Evolutionary conservation across 768 basidiomycete genomes (phyloP).

Genomic region (Neoboletus brunneissimus): DNA sequence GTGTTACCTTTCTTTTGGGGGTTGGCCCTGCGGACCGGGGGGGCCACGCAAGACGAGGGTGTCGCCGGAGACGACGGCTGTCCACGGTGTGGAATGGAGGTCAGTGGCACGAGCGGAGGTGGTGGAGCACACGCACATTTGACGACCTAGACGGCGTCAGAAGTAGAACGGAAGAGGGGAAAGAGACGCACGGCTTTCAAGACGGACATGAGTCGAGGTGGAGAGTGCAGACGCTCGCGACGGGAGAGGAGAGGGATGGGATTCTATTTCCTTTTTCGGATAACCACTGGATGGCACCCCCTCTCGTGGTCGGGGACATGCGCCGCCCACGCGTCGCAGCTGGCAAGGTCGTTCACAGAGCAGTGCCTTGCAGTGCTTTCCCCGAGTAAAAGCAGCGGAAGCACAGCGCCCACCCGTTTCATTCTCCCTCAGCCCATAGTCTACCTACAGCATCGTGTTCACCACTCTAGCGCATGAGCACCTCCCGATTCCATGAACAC

Average conservation of each 20-base stretch:
- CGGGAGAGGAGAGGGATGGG: too few relatives aligned
- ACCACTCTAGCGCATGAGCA: conserved; percentile 19
- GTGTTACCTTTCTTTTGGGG: conserved; percentile 81
- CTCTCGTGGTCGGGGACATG: conserved; percentile 1
- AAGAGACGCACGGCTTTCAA: conserved; percentile 59
- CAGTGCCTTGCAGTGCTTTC: conserved; percentile 11
- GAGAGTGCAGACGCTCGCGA: too few relatives aligned
- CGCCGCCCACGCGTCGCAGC: conserved; percentile 18
- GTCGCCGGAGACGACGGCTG: conserved; percentile 90
- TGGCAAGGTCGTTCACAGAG: neutral
- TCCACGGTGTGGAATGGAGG: conserved; percentile 5
- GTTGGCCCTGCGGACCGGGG: conserved; percentile 77
- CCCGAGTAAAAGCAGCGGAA: conserved; percentile 8
- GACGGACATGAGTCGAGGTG: conserved; percentile 63
- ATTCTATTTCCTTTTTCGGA: neutral
- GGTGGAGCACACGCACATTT: conserved; percentile 46
- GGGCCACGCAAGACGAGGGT: conserved; percentile 80
- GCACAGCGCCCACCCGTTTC: conserved; percentile 3
- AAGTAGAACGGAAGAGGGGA: neutral
- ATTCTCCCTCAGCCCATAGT: conserved; percentile 5
- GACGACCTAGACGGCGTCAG: conserved; percentile 42
- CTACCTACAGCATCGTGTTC: conserved; percentile 12
- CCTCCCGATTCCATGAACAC: conserved; percentile 32
- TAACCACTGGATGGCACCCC: too few relatives aligned
- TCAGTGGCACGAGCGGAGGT: conserved; percentile 12